phyloP scores from a whole-genome alignment of 2,329 filamentous ascomycete species.

The Beauveria rudraprayagi region DNA sequence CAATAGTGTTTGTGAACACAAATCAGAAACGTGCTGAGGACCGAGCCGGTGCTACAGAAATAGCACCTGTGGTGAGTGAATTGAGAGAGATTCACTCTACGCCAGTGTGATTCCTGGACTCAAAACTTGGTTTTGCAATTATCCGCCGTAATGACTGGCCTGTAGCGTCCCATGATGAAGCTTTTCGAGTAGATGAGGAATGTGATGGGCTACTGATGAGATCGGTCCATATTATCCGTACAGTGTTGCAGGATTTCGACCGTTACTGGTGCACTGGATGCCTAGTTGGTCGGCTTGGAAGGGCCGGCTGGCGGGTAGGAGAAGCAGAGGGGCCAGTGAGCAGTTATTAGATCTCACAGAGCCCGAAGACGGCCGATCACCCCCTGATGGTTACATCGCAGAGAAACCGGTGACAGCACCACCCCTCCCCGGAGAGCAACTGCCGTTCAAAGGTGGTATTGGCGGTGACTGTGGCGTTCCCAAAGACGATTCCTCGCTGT shows the following conservation, averaged over 20 bases:
- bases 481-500: slow-evolving; percentile 5
- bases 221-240: neutral
- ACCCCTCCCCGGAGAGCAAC: slow-evolving; percentile 9
- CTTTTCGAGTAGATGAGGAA: too few species aligned
- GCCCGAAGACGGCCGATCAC: slow-evolving; percentile 8
- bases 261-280: neutral
- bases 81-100: neutral
- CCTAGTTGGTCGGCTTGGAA: neutral
- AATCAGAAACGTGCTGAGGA: slow-evolving; percentile 2
- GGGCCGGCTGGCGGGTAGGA: neutral
- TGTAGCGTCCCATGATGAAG: too few species aligned
- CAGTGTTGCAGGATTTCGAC: neutral
- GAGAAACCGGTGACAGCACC: slow-evolving; percentile 13
- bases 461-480: slow-evolving; percentile 8
- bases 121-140: neutral
- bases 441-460: slow-evolving; percentile 11
- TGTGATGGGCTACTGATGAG: neutral
- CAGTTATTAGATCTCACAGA: slow-evolving; percentile 7
- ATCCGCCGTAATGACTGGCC: neutral
- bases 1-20: neutral
- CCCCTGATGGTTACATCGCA: slow-evolving; percentile 21
- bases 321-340: neutral
- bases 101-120: neutral
- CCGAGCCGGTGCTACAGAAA: neutral
- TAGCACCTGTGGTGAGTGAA: neutral